These are phyloP conservation scores for Arthrobotrys pseudoclavata DNA, from an alignment of 2,329 filamentous ascomycete genomes.

Conservation along the genomic window DNA sequence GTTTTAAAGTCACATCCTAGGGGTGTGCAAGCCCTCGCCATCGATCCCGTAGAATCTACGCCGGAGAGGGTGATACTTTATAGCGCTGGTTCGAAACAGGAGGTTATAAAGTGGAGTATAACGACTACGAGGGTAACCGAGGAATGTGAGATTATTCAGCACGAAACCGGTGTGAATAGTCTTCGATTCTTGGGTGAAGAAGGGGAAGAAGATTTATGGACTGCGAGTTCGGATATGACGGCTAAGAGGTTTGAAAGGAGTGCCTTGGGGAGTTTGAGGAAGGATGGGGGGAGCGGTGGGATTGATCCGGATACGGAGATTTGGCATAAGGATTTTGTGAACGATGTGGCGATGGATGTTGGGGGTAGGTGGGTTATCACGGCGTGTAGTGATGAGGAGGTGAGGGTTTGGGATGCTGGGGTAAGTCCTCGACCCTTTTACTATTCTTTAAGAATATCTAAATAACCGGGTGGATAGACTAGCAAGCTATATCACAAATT, in stretches of 20 bases:
- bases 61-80: constrained; percentile 73
- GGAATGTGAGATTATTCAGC: constrained; percentile 74
- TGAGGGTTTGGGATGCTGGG: constrained; percentile 86
- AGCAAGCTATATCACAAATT: constrained; percentile 81
- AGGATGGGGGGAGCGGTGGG: constrained; percentile 42
- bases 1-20: constrained; percentile 82
- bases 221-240: constrained; percentile 90
- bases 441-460: neutral
- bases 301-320: constrained; percentile 67
- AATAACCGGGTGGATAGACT: constrained; percentile 66
- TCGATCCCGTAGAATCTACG: constrained; percentile 77
- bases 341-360: constrained; percentile 79
- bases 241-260: constrained; percentile 74
- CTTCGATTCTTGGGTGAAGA: constrained; percentile 78
- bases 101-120: constrained; percentile 83
- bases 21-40: constrained; percentile 81
- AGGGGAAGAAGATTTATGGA: constrained; percentile 82
- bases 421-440: constrained; percentile 64
- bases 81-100: constrained; percentile 83
- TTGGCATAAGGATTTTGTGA: constrained; percentile 88
- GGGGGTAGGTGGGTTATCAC: constrained; percentile 85
- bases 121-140: constrained; percentile 68
- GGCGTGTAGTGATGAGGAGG: constrained; percentile 88
- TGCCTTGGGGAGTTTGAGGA: constrained; percentile 25
- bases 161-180: constrained; percentile 91